Evolutionary conservation across 2,329 filamentous ascomycete species (phyloP).

Genomic region (Aspergillus sp.): DNA sequence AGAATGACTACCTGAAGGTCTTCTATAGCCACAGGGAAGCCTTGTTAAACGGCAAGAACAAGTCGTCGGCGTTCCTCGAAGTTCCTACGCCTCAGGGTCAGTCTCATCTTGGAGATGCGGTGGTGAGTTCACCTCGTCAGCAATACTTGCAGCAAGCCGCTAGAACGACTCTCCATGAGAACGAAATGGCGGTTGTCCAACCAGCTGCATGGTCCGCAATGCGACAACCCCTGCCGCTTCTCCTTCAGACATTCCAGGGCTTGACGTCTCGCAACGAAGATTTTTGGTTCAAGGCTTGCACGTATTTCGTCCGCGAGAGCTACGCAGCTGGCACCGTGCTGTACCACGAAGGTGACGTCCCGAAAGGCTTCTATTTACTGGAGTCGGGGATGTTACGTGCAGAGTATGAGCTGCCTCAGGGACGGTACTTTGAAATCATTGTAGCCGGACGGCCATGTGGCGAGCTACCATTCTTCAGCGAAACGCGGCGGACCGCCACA

Average conservation of each 20-base stretch:
- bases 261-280: slow-evolving; percentile 85
- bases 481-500: slow-evolving; percentile 83
- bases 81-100: slow-evolving; percentile 33
- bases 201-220: slow-evolving; percentile 78
- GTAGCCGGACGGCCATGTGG: slow-evolving; percentile 93
- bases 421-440: slow-evolving; percentile 85
- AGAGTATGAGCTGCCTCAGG: slow-evolving; percentile 89
- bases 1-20: slow-evolving; percentile 86
- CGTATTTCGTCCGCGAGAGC: slow-evolving; percentile 72
- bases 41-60: slow-evolving; percentile 24
- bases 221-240: slow-evolving; percentile 84
- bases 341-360: slow-evolving; percentile 74
- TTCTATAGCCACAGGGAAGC: slow-evolving; percentile 70
- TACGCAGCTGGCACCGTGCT: slow-evolving; percentile 71
- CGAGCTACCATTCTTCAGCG: slow-evolving; percentile 93
- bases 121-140: slow-evolving; percentile 75
- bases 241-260: slow-evolving; percentile 93
- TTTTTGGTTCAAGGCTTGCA: slow-evolving; percentile 83
- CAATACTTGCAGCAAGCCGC: slow-evolving; percentile 78
- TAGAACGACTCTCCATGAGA: slow-evolving; percentile 68
- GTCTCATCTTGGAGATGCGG: slow-evolving; percentile 49
- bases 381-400: slow-evolving; percentile 86
- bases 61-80: slow-evolving; percentile 24
- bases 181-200: slow-evolving; percentile 55
- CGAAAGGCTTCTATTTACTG: slow-evolving; percentile 85